A percentile compares a stretch with the other conserved stretches of the same genome.
These are phyloP conservation scores for Coniella lustricola DNA, from an alignment of 2,329 filamentous ascomycete genomes.

Conservation along the genomic window DNA sequence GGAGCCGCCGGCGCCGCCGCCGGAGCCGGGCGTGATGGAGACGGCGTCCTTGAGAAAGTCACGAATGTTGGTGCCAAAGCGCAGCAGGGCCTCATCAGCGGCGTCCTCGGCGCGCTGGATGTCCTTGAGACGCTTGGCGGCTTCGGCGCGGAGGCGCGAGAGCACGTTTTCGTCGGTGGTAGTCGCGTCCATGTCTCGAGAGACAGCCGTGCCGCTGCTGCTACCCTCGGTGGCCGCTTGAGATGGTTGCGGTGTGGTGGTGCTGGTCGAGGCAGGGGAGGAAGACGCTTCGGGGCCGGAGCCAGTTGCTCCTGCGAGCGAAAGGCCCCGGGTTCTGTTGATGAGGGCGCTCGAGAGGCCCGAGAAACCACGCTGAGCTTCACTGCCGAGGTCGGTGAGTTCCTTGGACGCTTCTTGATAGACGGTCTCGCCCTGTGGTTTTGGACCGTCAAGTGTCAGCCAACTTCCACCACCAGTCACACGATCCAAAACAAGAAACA, in stretches of 20 bases:
- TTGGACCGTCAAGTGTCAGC: not conserved
- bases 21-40: slow-evolving; percentile 69
- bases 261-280: slow-evolving; percentile 20
- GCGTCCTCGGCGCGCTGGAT: slow-evolving; percentile 90
- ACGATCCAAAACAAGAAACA: too few relatives aligned
- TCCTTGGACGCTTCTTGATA: slow-evolving; percentile 86
- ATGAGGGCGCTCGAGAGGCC: slow-evolving; percentile 62
- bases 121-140: slow-evolving; percentile 76
- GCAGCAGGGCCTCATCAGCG: slow-evolving; percentile 87
- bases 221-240: slow-evolving; percentile 35
- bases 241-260: slow-evolving; percentile 32
- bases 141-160: slow-evolving; percentile 67
- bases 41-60: slow-evolving; percentile 90
- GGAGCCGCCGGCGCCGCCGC: slow-evolving; percentile 34
- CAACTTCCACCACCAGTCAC: slow-evolving; percentile 20
- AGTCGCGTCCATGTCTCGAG: too few relatives aligned
- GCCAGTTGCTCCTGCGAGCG: slow-evolving; percentile 36
- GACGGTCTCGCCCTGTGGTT: slow-evolving; percentile 61
- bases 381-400: slow-evolving; percentile 68
- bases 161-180: slow-evolving; percentile 59
- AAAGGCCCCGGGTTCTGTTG: slow-evolving; percentile 66
- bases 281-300: slow-evolving; percentile 24
- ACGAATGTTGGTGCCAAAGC: slow-evolving; percentile 82
- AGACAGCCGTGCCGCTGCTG: slow-evolving; percentile 27
- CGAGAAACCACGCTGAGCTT: slow-evolving; percentile 74